A percentile compares a stretch with the other conserved stretches of the same genome.
Evolutionary conservation across 2,329 filamentous ascomycete species (phyloP).

Genomic region (Exophiala lecanii-corni): DNA sequence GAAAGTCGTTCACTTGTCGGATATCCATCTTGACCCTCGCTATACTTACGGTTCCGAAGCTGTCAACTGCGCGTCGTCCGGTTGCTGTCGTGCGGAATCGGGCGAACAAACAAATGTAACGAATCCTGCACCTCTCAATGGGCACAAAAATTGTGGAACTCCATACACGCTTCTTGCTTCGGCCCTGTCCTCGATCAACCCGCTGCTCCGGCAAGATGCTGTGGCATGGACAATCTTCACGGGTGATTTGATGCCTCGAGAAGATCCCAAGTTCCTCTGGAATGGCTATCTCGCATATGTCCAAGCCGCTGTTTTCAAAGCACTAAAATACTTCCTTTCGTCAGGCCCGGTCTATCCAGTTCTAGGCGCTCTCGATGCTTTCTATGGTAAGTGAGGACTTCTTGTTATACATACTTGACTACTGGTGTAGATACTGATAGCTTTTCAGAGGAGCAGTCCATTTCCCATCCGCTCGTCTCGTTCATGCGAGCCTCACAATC

Average conservation of each 20-base stretch:
- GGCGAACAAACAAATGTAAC: neutral
- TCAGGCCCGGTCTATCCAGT: neutral
- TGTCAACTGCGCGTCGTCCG: neutral
- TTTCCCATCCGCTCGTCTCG: neutral
- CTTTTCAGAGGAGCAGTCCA: neutral
- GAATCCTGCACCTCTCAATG: neutral
- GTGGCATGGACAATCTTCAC: neutral
- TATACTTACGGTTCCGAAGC: neutral
- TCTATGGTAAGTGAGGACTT: neutral
- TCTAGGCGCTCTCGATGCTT: neutral
- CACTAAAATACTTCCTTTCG: neutral
- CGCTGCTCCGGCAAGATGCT: neutral
- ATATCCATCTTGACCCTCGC: slow-evolving; percentile 1
- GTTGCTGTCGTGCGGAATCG: neutral
- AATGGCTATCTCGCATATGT: neutral
- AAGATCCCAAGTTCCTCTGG: neutral
- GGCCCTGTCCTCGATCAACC: neutral
- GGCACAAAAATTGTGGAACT: neutral
- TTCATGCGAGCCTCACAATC: neutral
- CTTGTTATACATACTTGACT: too few species aligned
- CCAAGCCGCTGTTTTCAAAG: neutral
- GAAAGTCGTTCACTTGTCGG: neutral
- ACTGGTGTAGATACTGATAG: too few species aligned
- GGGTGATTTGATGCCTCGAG: neutral
- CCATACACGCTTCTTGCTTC: neutral